phyloP scores from a whole-genome alignment of 257 asterid species.

The Solanum paucissectum region DNA sequence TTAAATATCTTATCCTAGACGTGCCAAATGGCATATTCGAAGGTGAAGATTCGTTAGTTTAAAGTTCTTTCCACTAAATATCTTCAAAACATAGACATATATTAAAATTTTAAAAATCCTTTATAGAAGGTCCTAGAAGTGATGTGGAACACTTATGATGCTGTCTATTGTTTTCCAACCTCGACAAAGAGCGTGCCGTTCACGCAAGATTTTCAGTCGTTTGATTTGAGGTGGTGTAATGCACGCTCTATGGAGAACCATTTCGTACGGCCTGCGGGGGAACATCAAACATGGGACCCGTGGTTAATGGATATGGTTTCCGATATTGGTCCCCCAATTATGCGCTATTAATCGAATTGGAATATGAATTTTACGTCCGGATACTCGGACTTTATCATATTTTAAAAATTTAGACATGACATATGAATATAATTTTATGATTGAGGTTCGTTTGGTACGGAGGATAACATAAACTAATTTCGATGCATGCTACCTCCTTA shows the following conservation, averaged over 20 bases:
- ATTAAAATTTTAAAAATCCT: background rate
- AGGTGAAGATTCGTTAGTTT: background rate
- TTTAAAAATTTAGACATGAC: background rate
- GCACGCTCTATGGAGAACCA: background rate
- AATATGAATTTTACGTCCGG: background rate
- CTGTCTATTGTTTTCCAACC: background rate
- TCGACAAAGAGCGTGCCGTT: background rate
- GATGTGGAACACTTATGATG: background rate
- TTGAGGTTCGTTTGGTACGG: background rate
- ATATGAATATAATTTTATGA: background rate
- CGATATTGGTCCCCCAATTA: background rate
- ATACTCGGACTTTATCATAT: background rate
- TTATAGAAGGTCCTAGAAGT: background rate
- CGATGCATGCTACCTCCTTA: too few species aligned
- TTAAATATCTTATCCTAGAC: background rate
- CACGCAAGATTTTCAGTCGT: background rate
- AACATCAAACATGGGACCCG: conserved; percentile 3
- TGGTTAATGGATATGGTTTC: background rate
- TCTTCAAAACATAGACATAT: background rate
- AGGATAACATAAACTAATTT: background rate
- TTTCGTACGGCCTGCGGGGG: background rate
- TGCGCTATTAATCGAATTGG: background rate
- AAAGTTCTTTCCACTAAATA: background rate
- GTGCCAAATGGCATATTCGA: background rate
- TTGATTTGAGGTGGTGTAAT: background rate